Conservation (phyloP, 192 early-diverging fungal species). For the Linnemannia zychae region DNA sequence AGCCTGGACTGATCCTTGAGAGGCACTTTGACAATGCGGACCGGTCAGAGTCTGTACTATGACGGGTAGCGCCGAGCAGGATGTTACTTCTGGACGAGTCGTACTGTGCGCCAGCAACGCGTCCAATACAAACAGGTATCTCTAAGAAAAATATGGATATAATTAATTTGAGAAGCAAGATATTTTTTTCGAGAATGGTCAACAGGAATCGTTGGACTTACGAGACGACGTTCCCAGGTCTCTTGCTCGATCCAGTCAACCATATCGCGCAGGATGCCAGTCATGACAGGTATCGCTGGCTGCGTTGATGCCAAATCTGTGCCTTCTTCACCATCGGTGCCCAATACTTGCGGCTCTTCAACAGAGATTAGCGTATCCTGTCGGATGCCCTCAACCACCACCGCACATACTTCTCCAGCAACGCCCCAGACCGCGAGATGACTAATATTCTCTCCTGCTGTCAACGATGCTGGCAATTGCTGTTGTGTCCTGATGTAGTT, state of each 20-base stretch:
- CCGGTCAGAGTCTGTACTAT: constrained; percentile 25
- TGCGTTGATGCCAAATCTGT: not conserved
- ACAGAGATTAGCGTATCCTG: constrained; percentile 4
- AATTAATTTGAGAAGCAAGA: not conserved
- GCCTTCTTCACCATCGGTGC: not conserved
- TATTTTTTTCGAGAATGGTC: not conserved
- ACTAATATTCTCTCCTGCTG: not conserved
- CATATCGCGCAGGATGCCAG: constrained; percentile 42
- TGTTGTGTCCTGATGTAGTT: constrained; percentile 31
- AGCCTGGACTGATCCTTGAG: constrained; percentile 17
- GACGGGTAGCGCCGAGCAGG: constrained; percentile 25
- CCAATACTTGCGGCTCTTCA: not conserved
- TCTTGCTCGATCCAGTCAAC: constrained; percentile 50
- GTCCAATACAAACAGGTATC: constrained; percentile 40
- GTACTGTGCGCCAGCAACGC: constrained; percentile 12
- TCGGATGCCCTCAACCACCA: constrained; percentile 14
- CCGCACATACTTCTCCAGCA: constrained; percentile 19
- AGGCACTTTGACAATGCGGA: constrained; percentile 13
- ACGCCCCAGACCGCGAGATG: constrained; percentile 26
- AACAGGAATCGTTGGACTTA: not conserved
- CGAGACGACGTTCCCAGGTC: constrained; percentile 45
- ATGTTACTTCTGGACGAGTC: not conserved
- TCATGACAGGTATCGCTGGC: not conserved
- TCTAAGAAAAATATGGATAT: not conserved
- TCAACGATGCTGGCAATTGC: not conserved